Base-by-base conservation (phyloP, 2,329 filamentous ascomycete species). In the Massarina eburnea region DNA sequence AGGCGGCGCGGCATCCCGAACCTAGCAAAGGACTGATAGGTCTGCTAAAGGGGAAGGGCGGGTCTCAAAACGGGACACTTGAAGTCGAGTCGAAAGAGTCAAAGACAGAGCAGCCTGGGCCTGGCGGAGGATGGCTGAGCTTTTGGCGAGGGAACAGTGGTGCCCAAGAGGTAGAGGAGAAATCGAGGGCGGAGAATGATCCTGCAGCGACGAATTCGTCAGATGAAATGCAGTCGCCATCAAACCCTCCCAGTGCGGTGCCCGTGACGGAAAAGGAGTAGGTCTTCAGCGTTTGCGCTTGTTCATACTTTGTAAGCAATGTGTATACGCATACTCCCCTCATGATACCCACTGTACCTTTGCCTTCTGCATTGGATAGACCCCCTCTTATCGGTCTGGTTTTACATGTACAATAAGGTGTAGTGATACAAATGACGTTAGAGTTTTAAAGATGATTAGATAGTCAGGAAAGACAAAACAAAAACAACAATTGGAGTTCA, bases 21-120 rank as follows among this genome's bases (percentile, higher is more conserved):
- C 54, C 61, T 7, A 53, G 47, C 5, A 51, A 59, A 19, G 57
- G 57, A 43, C 40, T 68, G 32, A 44, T 67, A n/a, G 58, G 61
- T 4, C 62, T 68, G 30, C 64, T 54, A 54, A 66, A 59, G 33
- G 57, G 45, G 17, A 62, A 61, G 29, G 43, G 41, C 20, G 39
- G 52, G 17, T 46, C 45, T 8, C 55, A 55, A 19, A 64, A 60
- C 10, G 20, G 12, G 5, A 4, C 32, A 22, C 24, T 72, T 29
- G 66, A 69, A 47, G 61, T 62, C 9, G 70, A 76, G 51, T 56
- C 76, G 20, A 68, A 71, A 43, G 65, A 71, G 38, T 50, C 73
- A 33, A 71, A 73, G 44, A 14, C 71, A 34, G 55, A 53, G 24
- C 61, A 67, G 8, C 53, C 62, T 8, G 58, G 64, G 29, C 52